Percentiles rank a stretch among this genome's conserved stretches.
phyloP scores from a whole-genome alignment of 371 early-diverging fungal genomes.

The Amoeboaphelidium protococcarum region DNA sequence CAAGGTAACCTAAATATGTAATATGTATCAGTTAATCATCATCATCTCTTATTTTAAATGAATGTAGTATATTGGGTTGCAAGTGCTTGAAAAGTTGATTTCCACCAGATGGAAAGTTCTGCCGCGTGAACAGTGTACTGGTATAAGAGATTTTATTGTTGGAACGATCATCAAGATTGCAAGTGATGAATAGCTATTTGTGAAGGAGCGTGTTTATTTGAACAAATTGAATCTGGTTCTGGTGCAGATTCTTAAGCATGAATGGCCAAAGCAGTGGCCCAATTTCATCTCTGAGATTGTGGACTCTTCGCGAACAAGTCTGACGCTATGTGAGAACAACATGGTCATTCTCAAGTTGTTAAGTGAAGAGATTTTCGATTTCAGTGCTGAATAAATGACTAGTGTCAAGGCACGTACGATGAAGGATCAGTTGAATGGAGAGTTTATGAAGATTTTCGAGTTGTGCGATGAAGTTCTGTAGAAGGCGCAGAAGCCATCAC shows the following conservation, averaged over 20 bases:
- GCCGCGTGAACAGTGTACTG: constrained; percentile 60
- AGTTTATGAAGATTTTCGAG: constrained; percentile 84
- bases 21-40: no score
- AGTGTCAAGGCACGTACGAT: constrained; percentile 70
- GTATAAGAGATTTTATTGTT: constrained; percentile 55
- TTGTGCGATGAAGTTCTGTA: constrained; percentile 86
- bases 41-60: no score
- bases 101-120: constrained; percentile 93
- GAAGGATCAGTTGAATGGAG: constrained; percentile 77
- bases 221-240: constrained; percentile 78
- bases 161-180: constrained; percentile 64
- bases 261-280: constrained; percentile 99
- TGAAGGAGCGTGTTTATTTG: constrained; percentile 40
- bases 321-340: constrained; percentile 92
- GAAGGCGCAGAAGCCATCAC: constrained; percentile 52
- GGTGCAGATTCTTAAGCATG: constrained; percentile 96
- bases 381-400: constrained; percentile 89
- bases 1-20: no score
- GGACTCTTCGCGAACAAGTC: constrained; percentile 58
- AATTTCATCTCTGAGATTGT: constrained; percentile 96
- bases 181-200: constrained; percentile 40
- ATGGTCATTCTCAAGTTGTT: constrained; percentile 90
- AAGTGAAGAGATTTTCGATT: constrained; percentile 97
- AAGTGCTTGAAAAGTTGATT: constrained; percentile 84
- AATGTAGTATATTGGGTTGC: constrained; percentile 74